Evolutionary conservation across 768 basidiomycete species (phyloP).

Genomic region (Lactarius evosmus): DNA sequence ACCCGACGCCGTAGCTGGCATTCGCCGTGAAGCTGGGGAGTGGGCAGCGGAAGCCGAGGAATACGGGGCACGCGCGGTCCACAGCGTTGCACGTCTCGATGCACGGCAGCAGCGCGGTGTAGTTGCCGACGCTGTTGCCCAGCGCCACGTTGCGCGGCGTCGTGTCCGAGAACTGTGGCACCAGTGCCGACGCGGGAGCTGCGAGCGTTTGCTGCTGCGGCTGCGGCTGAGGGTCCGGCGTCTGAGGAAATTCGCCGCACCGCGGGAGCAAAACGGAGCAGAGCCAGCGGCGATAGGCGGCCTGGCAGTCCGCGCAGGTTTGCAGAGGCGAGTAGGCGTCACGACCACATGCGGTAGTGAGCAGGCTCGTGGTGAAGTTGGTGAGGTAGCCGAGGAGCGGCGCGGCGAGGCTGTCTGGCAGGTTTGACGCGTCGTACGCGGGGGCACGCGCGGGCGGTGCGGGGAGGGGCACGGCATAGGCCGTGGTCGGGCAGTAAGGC

Average conservation of each 20-base stretch:
- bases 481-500: constrained; percentile 67
- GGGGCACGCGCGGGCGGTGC: constrained; percentile 42
- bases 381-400: constrained; percentile 57
- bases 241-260: constrained; percentile 54
- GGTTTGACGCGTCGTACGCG: constrained; percentile 48
- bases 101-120: constrained; percentile 71
- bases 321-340: constrained; percentile 78
- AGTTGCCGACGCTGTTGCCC: constrained; percentile 45
- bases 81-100: constrained; percentile 71
- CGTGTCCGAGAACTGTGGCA: constrained; percentile 39
- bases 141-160: constrained; percentile 47
- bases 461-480: constrained; percentile 68
- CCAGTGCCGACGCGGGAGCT: constrained; percentile 44
- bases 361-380: constrained; percentile 72
- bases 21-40: constrained; percentile 55
- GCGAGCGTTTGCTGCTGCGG: constrained; percentile 33
- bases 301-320: constrained; percentile 71
- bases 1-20: constrained; percentile 73
- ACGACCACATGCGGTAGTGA: constrained; percentile 73
- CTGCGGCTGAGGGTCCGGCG: constrained; percentile 33
- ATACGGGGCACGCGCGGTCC: constrained; percentile 73
- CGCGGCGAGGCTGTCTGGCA: constrained; percentile 48
- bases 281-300: constrained; percentile 72
- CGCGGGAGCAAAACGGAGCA: constrained; percentile 73
- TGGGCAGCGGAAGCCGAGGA: constrained; percentile 71